Percentiles rank a stretch among this genome's conserved stretches.
These are phyloP conservation scores for Colletotrichum paranaense DNA, from an alignment of 2,329 filamentous ascomycete species.

Conservation along the genomic window DNA sequence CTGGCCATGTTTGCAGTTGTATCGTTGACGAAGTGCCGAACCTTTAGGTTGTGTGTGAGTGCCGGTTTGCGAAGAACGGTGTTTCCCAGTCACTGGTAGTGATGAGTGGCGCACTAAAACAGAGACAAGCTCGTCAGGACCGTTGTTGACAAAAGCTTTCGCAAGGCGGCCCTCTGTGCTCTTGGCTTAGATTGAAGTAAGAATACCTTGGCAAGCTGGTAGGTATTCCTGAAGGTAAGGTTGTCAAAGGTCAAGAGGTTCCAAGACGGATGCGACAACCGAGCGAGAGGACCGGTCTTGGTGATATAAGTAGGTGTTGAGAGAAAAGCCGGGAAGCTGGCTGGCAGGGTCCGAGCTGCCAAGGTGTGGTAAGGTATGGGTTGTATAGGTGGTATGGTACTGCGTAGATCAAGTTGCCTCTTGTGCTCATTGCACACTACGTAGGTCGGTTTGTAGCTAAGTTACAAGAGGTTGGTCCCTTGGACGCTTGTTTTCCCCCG, in stretches of 20 bases:
- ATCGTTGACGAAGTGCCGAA: background rate
- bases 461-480: background rate
- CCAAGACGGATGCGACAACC: background rate
- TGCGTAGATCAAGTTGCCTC: background rate
- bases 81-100: background rate
- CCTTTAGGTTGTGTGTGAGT: conserved; percentile 28
- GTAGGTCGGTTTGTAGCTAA: background rate
- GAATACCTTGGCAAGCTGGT: background rate
- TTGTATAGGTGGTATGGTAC: background rate
- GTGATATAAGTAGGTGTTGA: conserved; percentile 12
- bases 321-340: background rate
- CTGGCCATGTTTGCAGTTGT: conserved; percentile 58
- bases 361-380: background rate
- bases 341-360: conserved; percentile 19
- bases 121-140: background rate
- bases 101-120: background rate
- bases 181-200: background rate
- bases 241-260: background rate
- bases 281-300: background rate
- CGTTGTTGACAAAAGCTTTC: background rate
- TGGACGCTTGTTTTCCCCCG: too few species aligned
- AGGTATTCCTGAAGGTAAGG: background rate
- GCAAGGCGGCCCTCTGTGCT: background rate
- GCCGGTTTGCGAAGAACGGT: background rate
- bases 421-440: background rate